Percentiles rank a stretch among this genome's conserved stretches.
Conservation (phyloP, 2,329 filamentous ascomycete genomes). For the Epichloe gansuensis region DNA sequence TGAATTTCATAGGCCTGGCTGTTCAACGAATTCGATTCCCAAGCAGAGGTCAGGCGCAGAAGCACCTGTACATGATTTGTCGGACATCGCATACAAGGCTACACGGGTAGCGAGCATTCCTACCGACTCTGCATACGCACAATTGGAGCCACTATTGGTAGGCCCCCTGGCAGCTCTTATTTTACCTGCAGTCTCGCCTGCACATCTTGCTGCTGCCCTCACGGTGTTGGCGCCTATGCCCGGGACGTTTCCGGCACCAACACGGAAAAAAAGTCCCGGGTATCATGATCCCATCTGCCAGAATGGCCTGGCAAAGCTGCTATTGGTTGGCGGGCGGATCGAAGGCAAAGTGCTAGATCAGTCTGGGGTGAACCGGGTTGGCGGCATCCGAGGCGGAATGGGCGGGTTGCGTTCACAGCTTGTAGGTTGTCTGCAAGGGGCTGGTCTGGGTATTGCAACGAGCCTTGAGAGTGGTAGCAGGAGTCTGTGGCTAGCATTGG, state of each 20-base stretch:
- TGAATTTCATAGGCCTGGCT: slow-evolving; percentile 59
- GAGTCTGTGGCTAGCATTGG: slow-evolving; percentile 78
- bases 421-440: slow-evolving; percentile 65
- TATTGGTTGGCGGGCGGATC: slow-evolving; percentile 74
- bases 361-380: slow-evolving; percentile 50
- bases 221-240: slow-evolving; percentile 62
- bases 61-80: slow-evolving; percentile 38
- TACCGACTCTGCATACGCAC: slow-evolving; percentile 31
- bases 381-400: slow-evolving; percentile 69
- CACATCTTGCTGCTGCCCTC: slow-evolving; percentile 70
- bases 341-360: slow-evolving; percentile 76
- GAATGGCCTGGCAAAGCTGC: slow-evolving; percentile 70
- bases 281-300: slow-evolving; percentile 75
- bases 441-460: slow-evolving; percentile 63
- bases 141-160: slow-evolving; percentile 63
- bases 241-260: slow-evolving; percentile 64
- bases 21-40: slow-evolving; percentile 19
- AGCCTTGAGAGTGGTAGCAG: slow-evolving; percentile 69
- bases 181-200: slow-evolving; percentile 71
- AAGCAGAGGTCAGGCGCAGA: slow-evolving; percentile 19
- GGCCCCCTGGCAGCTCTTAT: slow-evolving; percentile 72
- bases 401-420: slow-evolving; percentile 72
- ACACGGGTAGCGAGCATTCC: slow-evolving; percentile 26
- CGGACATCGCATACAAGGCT: slow-evolving; percentile 36
- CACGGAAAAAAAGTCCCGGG: slow-evolving; percentile 59